Evolutionary conservation across 148 eudicot genomes (phyloP).

Genomic region (Chenopodium formosanum): DNA sequence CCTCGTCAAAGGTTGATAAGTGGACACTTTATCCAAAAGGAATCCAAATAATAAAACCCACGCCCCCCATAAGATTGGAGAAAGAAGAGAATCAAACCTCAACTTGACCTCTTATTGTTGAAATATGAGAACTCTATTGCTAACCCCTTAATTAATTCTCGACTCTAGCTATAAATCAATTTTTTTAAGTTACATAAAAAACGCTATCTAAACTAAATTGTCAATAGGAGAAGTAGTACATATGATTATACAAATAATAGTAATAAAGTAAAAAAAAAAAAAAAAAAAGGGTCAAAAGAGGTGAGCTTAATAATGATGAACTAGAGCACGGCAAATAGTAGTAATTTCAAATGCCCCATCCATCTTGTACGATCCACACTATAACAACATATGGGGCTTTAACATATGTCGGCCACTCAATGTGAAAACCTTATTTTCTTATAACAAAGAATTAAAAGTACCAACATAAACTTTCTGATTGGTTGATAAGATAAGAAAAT

Average conservation of each 20-base stretch:
- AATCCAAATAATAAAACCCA: no score
- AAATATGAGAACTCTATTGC: background rate
- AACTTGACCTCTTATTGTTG: background rate
- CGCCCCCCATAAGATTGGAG: background rate
- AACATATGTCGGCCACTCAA: conserved; percentile 29
- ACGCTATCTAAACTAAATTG: background rate
- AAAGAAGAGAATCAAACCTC: background rate
- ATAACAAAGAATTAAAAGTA: background rate
- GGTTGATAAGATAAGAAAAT: background rate
- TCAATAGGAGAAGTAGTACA: background rate
- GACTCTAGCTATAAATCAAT: no score
- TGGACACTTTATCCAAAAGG: no score
- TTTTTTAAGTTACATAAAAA: background rate
- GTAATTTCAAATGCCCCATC: background rate
- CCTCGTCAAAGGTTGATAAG: no score
- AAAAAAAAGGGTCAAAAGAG: background rate
- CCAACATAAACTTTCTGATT: background rate
- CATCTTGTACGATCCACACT: conserved; percentile 14
- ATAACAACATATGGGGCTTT: conserved; percentile 12
- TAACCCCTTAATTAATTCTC: no score
- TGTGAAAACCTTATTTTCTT: background rate
- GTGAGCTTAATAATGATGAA: conserved; percentile 13
- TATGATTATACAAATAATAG: background rate
- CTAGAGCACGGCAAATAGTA: background rate
- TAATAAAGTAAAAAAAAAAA: background rate